A percentile compares a stretch with the other conserved stretches of the same genome.
Conservation (phyloP, 305 asterid species). For the Ajuga reptans region DNA sequence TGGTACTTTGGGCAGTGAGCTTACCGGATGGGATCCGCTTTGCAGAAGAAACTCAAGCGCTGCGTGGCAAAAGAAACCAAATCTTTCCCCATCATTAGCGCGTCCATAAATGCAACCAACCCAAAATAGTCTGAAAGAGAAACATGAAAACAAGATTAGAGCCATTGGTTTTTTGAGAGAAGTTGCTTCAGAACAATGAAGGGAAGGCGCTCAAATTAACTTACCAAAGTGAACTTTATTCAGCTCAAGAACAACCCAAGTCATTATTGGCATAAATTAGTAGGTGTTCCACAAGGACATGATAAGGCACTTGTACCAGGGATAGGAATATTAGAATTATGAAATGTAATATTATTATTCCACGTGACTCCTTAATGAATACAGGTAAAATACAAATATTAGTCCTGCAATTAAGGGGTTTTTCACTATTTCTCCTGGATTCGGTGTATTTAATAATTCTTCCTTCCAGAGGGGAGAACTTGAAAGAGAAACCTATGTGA, state of each 20-base stretch:
- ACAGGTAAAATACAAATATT: neutral
- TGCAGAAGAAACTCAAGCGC: slow-evolving; percentile 97
- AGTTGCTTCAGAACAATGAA: neutral
- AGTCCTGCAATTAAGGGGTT: neutral
- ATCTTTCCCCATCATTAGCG: slow-evolving; percentile 76
- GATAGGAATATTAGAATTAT: neutral
- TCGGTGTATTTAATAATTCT: neutral
- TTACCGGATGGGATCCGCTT: slow-evolving; percentile 88
- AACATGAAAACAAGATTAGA: slow-evolving; percentile 22
- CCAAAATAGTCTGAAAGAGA: slow-evolving; percentile 63
- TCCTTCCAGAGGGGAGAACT: neutral
- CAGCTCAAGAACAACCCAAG: slow-evolving; percentile 11
- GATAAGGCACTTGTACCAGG: neutral
- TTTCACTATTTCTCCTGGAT: neutral
- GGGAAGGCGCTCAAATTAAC: slow-evolving; percentile 4
- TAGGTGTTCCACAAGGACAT: neutral
- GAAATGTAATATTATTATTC: neutral
- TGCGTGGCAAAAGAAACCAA: slow-evolving; percentile 93
- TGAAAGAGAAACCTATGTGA: slow-evolving; percentile 2
- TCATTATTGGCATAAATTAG: neutral
- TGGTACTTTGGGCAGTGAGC: slow-evolving; percentile 23
- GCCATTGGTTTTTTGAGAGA: slow-evolving; percentile 3
- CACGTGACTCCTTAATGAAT: neutral
- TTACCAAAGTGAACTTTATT: neutral
- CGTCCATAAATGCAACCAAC: slow-evolving; percentile 86